Percentiles rank a stretch among this genome's conserved stretches.
Conservation (phyloP, 2,329 filamentous ascomycete genomes). For the Xylariaceae sp. region DNA sequence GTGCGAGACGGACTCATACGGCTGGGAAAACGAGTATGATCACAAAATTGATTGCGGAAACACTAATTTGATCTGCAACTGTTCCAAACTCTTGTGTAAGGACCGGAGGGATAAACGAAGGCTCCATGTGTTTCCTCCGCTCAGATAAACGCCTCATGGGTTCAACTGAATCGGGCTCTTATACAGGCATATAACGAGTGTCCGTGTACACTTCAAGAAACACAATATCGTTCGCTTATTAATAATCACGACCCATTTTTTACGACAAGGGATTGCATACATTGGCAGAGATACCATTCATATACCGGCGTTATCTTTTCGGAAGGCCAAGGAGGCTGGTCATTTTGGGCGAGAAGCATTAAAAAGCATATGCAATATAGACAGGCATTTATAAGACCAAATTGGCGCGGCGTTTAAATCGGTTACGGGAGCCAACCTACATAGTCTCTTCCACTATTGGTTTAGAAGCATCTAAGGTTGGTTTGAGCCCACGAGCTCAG, state of each 20-base stretch:
- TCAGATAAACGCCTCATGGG: neutral
- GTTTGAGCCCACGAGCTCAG: too few species aligned
- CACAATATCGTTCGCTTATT: neutral
- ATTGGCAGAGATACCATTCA: constrained; percentile 12
- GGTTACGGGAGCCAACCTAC: constrained; percentile 12
- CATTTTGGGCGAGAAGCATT: constrained; percentile 9
- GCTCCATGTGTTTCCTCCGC: neutral
- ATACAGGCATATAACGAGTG: neutral
- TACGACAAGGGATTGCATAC: constrained; percentile 13
- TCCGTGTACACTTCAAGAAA: neutral
- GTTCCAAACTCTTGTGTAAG: neutral
- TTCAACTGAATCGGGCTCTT: neutral
- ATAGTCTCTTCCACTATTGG: neutral
- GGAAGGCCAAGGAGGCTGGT: constrained; percentile 9
- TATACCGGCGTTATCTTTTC: constrained; percentile 18
- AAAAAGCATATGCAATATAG: constrained; percentile 25
- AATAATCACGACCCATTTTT: neutral
- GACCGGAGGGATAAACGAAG: too few species aligned
- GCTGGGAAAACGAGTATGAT: constrained; percentile 59
- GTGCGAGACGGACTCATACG: constrained; percentile 52
- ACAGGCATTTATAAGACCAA: constrained; percentile 3
- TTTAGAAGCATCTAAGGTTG: too few species aligned
- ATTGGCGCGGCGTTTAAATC: constrained; percentile 19
- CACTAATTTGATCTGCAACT: constrained; percentile 13
- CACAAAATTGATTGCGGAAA: constrained; percentile 36